phyloP scores from a whole-genome alignment of 768 basidiomycete genomes.

The Trametes meyenii region DNA sequence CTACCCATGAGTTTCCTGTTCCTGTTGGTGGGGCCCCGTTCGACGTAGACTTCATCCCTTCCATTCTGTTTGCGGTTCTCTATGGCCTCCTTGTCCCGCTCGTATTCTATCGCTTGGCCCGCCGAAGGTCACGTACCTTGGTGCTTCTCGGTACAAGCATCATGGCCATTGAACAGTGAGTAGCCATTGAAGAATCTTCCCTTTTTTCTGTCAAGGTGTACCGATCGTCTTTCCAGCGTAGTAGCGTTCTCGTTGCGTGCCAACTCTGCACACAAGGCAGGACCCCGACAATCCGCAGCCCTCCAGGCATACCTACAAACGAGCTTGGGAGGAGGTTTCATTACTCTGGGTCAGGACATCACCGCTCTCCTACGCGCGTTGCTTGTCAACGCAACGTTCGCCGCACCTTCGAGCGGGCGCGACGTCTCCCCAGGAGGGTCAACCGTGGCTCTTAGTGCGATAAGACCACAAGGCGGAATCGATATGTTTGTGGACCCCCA shows the following conservation, averaged over 20 bases:
- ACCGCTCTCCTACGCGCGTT: slow-evolving; percentile 10
- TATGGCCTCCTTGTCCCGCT: slow-evolving; percentile 44
- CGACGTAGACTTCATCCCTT: slow-evolving; percentile 45
- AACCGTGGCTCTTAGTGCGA: too few species aligned
- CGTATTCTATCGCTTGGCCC: slow-evolving; percentile 37
- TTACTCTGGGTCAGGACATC: slow-evolving; percentile 21
- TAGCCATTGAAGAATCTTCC: not conserved
- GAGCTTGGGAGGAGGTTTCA: slow-evolving; percentile 18
- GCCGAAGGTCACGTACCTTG: slow-evolving; percentile 40
- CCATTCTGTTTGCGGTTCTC: slow-evolving; percentile 44
- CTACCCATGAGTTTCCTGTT: slow-evolving; percentile 39
- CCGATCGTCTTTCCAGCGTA: slow-evolving; percentile 13
- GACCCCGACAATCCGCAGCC: slow-evolving; percentile 13
- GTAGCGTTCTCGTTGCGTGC: slow-evolving; percentile 29
- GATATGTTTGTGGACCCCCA: too few species aligned
- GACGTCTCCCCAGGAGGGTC: too few species aligned
- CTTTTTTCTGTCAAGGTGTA: not conserved
- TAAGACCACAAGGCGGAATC: too few species aligned
- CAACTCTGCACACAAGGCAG: slow-evolving; percentile 22
- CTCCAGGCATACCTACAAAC: slow-evolving; percentile 28
- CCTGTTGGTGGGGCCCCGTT: slow-evolving; percentile 47
- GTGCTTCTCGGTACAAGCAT: slow-evolving; percentile 38
- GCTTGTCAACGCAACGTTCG: too few species aligned
- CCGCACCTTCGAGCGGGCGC: too few species aligned
- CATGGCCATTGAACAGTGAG: slow-evolving; percentile 44